Evolutionary conservation across 305 asterid species (phyloP).

Genomic region (Fraxinus velutina): DNA sequence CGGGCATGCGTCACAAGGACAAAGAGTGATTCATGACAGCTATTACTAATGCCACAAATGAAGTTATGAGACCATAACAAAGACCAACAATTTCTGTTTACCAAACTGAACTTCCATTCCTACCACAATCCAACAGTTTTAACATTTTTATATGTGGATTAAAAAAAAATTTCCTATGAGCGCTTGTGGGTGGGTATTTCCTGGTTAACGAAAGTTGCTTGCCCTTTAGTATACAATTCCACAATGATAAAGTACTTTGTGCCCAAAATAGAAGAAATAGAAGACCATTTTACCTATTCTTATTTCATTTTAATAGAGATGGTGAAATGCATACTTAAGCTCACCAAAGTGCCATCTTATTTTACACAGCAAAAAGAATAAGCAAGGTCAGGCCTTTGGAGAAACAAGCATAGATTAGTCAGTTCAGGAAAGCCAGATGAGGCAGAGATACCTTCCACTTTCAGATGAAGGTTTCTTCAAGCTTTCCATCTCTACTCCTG

Average conservation of each 20-base stretch:
- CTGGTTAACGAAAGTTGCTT: neutral
- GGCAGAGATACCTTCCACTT: conserved; percentile 61
- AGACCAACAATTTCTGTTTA: neutral
- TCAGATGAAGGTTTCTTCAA: conserved; percentile 54
- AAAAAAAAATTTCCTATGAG: neutral
- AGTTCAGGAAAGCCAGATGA: conserved; percentile 11
- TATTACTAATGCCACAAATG: conserved; percentile 8
- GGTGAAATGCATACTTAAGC: neutral
- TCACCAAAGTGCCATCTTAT: neutral
- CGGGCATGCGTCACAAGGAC: neutral
- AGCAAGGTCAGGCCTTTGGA: neutral
- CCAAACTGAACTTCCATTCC: conserved; percentile 1
- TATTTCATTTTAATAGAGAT: conserved; percentile 11
- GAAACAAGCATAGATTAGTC: conserved; percentile 12
- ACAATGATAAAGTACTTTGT: conserved; percentile 3
- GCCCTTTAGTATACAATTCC: conserved; percentile 11
- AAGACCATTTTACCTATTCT: conserved; percentile 2
- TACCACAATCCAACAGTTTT: neutral
- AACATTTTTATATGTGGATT: neutral
- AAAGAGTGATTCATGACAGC: conserved; percentile 8
- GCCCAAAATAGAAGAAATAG: neutral
- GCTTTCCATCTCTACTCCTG: conserved; percentile 58
- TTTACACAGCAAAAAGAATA: neutral
- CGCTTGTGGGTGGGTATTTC: neutral
- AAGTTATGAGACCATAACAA: conserved; percentile 1